Evolutionary conservation across 352 stramenopile species (phyloP).

Genomic region (Phytophthora constricta): DNA sequence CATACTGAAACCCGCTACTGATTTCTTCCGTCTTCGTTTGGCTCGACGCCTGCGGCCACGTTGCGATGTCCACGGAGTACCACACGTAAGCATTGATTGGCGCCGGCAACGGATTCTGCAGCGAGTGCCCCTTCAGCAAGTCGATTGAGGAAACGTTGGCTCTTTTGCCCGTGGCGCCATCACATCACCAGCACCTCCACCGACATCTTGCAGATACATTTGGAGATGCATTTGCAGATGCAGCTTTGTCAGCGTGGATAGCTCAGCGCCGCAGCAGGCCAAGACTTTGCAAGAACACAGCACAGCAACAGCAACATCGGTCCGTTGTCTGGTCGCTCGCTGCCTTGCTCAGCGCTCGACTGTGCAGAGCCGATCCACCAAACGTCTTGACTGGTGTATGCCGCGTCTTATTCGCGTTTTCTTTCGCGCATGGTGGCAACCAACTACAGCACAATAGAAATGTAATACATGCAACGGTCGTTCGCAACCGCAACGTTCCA

Average conservation of each 20-base stretch:
- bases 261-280: too few species aligned
- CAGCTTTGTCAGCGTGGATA: too few species aligned
- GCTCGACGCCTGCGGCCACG: conserved; percentile 5
- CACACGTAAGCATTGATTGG: background rate
- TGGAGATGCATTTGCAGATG: too few species aligned
- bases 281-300: too few species aligned
- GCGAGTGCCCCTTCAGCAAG: conserved; percentile 2
- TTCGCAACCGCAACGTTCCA: background rate
- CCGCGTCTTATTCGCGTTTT: conserved; percentile 28
- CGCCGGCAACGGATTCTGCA: background rate
- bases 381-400: background rate
- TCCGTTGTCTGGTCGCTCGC: conserved; percentile 1
- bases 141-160: conserved; percentile 3
- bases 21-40: conserved; percentile 37
- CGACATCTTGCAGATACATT: too few species aligned
- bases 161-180: conserved; percentile 20
- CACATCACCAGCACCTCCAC: too few species aligned
- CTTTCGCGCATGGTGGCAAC: conserved; percentile 29
- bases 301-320: background rate
- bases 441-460: background rate
- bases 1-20: conserved; percentile 19
- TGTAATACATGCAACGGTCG: too few species aligned
- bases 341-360: conserved; percentile 33
- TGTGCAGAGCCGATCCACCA: conserved; percentile 29
- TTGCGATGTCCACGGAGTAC: background rate